phyloP scores from a whole-genome alignment of 108 stramenopile species.

The Cyclotella baltica region DNA sequence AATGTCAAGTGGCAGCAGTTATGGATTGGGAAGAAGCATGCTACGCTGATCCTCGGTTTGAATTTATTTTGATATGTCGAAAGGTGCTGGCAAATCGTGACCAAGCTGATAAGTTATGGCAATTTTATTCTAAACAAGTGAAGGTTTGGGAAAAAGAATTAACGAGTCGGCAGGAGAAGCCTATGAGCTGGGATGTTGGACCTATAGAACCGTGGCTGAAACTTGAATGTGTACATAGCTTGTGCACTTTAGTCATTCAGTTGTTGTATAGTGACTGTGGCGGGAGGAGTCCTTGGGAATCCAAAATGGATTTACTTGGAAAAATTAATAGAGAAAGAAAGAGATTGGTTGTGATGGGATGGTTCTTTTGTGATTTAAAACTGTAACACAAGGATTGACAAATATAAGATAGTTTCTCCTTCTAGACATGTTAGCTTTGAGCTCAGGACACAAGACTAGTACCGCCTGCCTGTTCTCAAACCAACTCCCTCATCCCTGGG shows the following conservation, averaged over 20 bases:
- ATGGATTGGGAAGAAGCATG: conserved; percentile 91
- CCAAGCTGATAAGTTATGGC: conserved; percentile 77
- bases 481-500: too few relatives aligned
- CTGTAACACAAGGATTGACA: neutral
- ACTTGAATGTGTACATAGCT: conserved; percentile 79
- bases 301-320: conserved; percentile 66
- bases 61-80: conserved; percentile 76
- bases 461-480: too few relatives aligned
- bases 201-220: conserved; percentile 82
- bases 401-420: too few relatives aligned
- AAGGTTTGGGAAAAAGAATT: neutral
- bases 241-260: conserved; percentile 71
- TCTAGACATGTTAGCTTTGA: too few relatives aligned
- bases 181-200: conserved; percentile 51
- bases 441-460: too few relatives aligned
- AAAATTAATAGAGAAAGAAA: conserved; percentile 78
- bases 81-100: conserved; percentile 80
- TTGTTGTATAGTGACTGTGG: conserved; percentile 63
- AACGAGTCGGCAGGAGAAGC: neutral
- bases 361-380: conserved; percentile 28
- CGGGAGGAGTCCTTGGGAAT: conserved; percentile 86
- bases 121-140: conserved; percentile 48
- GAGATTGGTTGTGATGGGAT: conserved; percentile 49
- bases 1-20: conserved; percentile 61
- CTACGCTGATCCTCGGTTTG: conserved; percentile 85